Conservation (phyloP, 805 yeast genomes). For the Scheffersomyces ergatensis region DNA sequence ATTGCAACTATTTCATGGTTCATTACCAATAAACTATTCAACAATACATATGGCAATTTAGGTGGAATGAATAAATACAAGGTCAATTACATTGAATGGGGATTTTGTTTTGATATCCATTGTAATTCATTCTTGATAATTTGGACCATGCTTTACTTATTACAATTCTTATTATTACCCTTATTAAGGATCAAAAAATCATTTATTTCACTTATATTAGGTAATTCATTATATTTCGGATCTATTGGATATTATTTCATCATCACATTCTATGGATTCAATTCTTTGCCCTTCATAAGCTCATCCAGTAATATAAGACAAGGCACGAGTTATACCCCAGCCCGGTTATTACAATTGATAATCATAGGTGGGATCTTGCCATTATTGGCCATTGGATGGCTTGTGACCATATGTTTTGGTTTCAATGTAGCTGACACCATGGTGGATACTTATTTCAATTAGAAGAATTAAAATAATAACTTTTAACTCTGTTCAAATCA, state of each 20-base stretch:
- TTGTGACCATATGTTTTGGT: slow-evolving; percentile 58
- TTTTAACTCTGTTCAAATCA: too few relatives aligned
- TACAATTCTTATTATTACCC: slow-evolving; percentile 77
- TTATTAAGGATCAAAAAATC: slow-evolving; percentile 62
- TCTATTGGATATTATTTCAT: slow-evolving; percentile 75
- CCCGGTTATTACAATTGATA: slow-evolving; percentile 46
- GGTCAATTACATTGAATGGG: slow-evolving; percentile 71
- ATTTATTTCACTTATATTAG: slow-evolving; percentile 62
- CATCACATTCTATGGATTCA: slow-evolving; percentile 85
- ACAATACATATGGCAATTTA: slow-evolving; percentile 25
- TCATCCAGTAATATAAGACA: slow-evolving; percentile 2
- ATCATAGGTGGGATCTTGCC: slow-evolving; percentile 68
- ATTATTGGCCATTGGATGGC: slow-evolving; percentile 53
- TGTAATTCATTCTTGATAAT: slow-evolving; percentile 84
- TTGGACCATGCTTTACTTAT: slow-evolving; percentile 71
- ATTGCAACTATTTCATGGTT: slow-evolving; percentile 76
- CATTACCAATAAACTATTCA: slow-evolving; percentile 63
- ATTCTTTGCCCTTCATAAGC: slow-evolving; percentile 35
- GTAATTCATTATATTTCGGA: slow-evolving; percentile 73
- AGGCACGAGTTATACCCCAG: slow-evolving; percentile 38
- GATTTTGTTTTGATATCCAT: slow-evolving; percentile 91
- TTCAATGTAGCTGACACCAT: slow-evolving; percentile 71
- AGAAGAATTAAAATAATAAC: slow-evolving; percentile 1
- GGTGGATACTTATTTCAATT: slow-evolving; percentile 46
- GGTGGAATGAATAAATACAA: slow-evolving; percentile 16